Conservation (phyloP, 2,329 filamentous ascomycete species). For the Zarea fungicola region DNA sequence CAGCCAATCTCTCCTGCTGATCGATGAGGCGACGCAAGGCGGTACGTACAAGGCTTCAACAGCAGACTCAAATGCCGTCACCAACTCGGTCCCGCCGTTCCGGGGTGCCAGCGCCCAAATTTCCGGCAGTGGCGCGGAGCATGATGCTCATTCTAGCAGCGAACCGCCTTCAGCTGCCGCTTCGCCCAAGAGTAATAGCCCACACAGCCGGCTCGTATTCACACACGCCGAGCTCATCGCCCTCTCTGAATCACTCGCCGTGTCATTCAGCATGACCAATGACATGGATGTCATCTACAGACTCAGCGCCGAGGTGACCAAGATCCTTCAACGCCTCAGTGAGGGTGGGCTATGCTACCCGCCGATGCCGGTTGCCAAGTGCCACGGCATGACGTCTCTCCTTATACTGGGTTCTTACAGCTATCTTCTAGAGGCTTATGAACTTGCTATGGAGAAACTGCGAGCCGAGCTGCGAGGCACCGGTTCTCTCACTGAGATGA, state of each 20-base stretch:
- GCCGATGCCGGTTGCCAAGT: not conserved
- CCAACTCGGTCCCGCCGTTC: not conserved
- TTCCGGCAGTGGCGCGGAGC: not conserved
- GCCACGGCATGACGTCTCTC: conserved; percentile 1
- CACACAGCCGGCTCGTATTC: not conserved
- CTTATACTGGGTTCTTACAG: not conserved
- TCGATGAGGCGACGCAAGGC: not conserved
- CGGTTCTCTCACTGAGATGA: not conserved
- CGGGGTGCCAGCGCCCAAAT: not conserved
- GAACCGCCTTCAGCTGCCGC: not conserved
- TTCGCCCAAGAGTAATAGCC: not conserved
- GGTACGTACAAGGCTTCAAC: not conserved
- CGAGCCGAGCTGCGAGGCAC: not conserved
- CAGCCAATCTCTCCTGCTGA: not conserved
- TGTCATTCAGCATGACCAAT: not conserved
- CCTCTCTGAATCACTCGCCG: not conserved
- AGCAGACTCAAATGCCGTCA: not conserved
- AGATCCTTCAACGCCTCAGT: not conserved
- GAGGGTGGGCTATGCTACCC: not conserved
- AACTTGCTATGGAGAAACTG: not conserved
- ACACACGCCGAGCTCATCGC: not conserved
- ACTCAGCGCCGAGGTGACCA: not conserved
- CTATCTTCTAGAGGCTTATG: not conserved
- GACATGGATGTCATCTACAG: not conserved
- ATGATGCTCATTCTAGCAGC: not conserved